A percentile compares a stretch with the other conserved stretches of the same genome.
Conservation (phyloP, 2,329 filamentous ascomycete genomes). For the Colletotrichum siamense region DNA sequence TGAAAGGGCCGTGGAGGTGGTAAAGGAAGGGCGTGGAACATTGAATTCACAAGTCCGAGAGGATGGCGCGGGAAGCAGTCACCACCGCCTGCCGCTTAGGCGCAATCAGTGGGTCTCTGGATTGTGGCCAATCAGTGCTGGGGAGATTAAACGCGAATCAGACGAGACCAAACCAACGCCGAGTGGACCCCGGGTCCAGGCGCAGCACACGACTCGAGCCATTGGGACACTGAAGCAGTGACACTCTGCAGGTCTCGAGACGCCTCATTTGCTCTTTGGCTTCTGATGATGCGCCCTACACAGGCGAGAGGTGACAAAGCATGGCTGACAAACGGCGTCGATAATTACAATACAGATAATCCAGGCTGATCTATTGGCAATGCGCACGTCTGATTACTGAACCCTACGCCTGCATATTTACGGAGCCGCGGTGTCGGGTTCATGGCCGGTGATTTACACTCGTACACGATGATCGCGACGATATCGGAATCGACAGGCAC, state of each 20-base stretch:
- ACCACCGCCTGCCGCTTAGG: conserved; percentile 20
- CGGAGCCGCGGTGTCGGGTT: not conserved
- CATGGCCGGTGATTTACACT: not conserved
- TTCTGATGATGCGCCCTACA: not conserved
- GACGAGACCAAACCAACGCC: conserved; percentile 5
- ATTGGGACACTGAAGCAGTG: not conserved
- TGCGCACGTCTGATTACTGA: not conserved
- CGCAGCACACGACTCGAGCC: not conserved
- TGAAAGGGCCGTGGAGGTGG: not conserved
- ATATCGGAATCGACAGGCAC: not conserved
- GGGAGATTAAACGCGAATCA: conserved; percentile 9
- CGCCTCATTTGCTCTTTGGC: not conserved
- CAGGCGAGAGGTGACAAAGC: not conserved
- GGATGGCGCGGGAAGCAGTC: conserved; percentile 19
- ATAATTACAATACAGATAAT: not conserved
- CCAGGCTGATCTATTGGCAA: not conserved
- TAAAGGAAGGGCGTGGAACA: not conserved
- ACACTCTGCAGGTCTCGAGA: not conserved
- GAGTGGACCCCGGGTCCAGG: not conserved
- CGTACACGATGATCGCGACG: not conserved
- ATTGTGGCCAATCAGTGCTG: not conserved
- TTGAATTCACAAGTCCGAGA: not conserved
- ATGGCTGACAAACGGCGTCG: not conserved
- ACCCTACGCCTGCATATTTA: not conserved
- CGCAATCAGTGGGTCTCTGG: not conserved